Conservation (phyloP, 805 yeast genomes). For the Candida multigemmis region DNA sequence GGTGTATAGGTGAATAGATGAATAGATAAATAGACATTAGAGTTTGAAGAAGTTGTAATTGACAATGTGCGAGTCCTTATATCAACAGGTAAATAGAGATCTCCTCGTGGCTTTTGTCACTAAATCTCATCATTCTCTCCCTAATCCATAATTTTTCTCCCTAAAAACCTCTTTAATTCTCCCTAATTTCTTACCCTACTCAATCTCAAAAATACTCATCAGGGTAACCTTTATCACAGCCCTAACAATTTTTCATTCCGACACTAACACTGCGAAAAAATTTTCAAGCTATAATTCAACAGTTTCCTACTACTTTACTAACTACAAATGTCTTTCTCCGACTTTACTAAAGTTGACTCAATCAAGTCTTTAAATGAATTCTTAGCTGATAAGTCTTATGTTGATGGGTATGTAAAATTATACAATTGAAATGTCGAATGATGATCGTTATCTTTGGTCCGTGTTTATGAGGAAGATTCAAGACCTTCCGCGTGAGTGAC, state of each 20-base stretch:
- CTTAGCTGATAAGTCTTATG: constrained; percentile 89
- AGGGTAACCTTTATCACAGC: too few relatives aligned
- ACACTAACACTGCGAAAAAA: too few relatives aligned
- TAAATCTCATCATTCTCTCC: too few relatives aligned
- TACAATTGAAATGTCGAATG: constrained; percentile 22
- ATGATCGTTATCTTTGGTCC: constrained; percentile 81
- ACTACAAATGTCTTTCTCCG: constrained; percentile 74
- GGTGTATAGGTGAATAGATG: background rate
- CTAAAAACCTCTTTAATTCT: too few relatives aligned
- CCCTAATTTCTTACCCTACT: too few relatives aligned
- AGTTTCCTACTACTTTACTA: too few relatives aligned
- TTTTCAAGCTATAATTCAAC: too few relatives aligned
- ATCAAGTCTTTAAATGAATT: constrained; percentile 63
- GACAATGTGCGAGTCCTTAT: background rate
- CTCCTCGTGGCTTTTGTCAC: too few relatives aligned
- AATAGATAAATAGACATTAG: background rate
- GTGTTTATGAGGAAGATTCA: constrained; percentile 94
- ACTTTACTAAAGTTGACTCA: constrained; percentile 67
- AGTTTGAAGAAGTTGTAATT: background rate
- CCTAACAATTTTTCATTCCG: too few relatives aligned
- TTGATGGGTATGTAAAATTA: constrained; percentile 75
- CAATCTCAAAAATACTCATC: too few relatives aligned
- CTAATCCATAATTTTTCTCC: too few relatives aligned
- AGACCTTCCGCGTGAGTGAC: constrained; percentile 95
- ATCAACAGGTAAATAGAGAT: background rate